Evolutionary conservation across 140 eudicot species (phyloP).

Genomic region (Flaveria floridana): DNA sequence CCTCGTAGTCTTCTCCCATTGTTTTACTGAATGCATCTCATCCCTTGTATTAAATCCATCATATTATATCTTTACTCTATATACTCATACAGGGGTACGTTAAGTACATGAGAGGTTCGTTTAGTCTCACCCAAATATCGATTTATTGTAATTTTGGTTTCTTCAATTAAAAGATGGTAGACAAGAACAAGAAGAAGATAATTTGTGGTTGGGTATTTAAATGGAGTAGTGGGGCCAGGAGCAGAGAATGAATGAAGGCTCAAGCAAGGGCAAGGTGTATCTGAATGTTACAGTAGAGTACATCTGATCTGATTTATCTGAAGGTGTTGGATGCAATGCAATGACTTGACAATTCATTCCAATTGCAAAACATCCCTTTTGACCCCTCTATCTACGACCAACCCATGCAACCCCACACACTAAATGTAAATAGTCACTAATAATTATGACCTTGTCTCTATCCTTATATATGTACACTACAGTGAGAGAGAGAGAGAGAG

Average conservation of each 20-base stretch:
- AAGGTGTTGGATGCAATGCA: slow-evolving; percentile 28
- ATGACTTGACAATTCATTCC: slow-evolving; percentile 34
- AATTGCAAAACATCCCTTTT: slow-evolving; percentile 37
- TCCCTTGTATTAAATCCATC: no score
- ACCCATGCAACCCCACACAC: slow-evolving; percentile 18
- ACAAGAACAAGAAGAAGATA: neutral
- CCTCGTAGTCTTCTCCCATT: no score
- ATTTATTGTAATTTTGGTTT: neutral
- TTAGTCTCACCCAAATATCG: no score
- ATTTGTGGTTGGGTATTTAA: slow-evolving; percentile 15
- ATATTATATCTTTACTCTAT: no score
- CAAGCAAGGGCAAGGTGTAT: slow-evolving; percentile 18
- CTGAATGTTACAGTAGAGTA: slow-evolving; percentile 31
- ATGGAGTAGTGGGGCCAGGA: slow-evolving; percentile 19
- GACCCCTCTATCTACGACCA: slow-evolving; percentile 25
- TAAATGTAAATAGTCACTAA: neutral
- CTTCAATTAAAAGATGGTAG: neutral
- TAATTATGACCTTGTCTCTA: neutral
- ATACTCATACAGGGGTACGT: no score
- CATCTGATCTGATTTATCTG: slow-evolving; percentile 12
- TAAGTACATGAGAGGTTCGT: no score
- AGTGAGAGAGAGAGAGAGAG: no score
- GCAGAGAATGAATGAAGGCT: slow-evolving; percentile 20
- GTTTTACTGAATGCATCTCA: no score
- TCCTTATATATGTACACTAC: neutral